Base-by-base conservation (phyloP, 108 stramenopile genomes). In the Cyclotella sp. region DNA sequence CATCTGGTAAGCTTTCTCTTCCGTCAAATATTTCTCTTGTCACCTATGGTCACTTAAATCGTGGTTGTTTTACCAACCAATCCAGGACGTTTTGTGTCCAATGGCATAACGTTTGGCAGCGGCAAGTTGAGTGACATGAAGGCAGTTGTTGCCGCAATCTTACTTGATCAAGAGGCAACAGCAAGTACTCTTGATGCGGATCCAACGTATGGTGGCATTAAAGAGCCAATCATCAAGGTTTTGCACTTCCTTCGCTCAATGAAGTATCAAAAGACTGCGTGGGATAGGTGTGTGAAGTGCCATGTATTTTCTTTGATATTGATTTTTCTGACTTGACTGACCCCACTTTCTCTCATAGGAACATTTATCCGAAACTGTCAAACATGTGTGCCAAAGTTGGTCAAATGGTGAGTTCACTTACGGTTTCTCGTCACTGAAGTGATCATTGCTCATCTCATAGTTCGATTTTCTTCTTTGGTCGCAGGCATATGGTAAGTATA, bases 71-170 rank as follows among this genome's bases (percentile, higher is more conserved):
- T 15, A 43, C 74, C 83, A 21, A 84, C 78, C 70, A 63, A 24
- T 10, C 64, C 16, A 12, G 85, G 85, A 1, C 58, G 43, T 22
- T 78, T 55, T 44, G 30, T n/a, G 9, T 46, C 46, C 16, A 69
- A 64, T 64, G 73, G 63, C 9, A 66, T 65, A 29, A 49, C 61
- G 54, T 83, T 76, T 63, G 88, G 84, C 0, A 29, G 52, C 44
- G 84, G 86, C 22, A 68, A 68, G 30, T 90, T 86, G 62, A 87
- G 88, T 27, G 86, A 89, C 66, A 52, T 91, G 16, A 76, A 42
- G 15, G 86, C 90, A 8, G 76, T 76, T n/a, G 67, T 81, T 0
- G 86, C 90, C 8, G 85, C 87, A 22, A 79, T 89, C 8, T 28
- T 86, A n/a, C 62, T 89, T 15, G 87, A 91, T 49, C 76, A 63